Base-by-base conservation (phyloP, 805 yeast genomes). In the Ogataea minuta region DNA sequence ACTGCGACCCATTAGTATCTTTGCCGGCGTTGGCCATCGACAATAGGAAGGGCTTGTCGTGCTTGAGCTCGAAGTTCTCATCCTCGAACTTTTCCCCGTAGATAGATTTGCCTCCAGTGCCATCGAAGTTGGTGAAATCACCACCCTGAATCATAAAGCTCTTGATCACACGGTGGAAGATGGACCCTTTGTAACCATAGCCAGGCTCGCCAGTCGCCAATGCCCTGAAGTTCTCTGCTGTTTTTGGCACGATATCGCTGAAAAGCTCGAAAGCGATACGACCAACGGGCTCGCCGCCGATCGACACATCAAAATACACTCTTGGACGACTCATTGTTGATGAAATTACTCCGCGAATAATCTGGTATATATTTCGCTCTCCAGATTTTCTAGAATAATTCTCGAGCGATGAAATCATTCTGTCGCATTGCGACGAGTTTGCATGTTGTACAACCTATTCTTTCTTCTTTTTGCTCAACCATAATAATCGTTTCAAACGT, bases 21-120 rank as follows among this genome's bases (percentile, higher is more conserved):
- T 95, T 89, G 12, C 98, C 98, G 4, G 97, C 86, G 59, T 91
- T 91, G 42, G 99, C 98, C 98, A 91, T 93, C 6, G 95, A 86
- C 52, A 91, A 74, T 51, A 93, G 71, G 63, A 84, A 90, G 39
- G 98, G 98, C 55, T 74, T 74, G 48, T 81, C 88, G 60, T 91
- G 98, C 46, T 72, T 76, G 49, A 77, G 60, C 34, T 71, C 62
- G 62, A 93, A 91, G 63, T 83, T 84, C 63, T 91, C 99, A 60
- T 91, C 99, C 57, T 86, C 95, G 52, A 84, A 84, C 59, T 83
- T 83, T 50, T 82, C 90, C 19, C 93, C 93, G 56, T 84, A 84
- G 46, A 84, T 84, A 25, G 87, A 79, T 59, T 80, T 87, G 38
- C 93, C 93, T 29, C 93, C 93, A 9, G 89, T 81, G 26, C 89